A percentile compares a stretch with the other conserved stretches of the same genome.
Conservation (phyloP, 495 filamentous ascomycete species). For the Hypoxylon fragiforme region DNA sequence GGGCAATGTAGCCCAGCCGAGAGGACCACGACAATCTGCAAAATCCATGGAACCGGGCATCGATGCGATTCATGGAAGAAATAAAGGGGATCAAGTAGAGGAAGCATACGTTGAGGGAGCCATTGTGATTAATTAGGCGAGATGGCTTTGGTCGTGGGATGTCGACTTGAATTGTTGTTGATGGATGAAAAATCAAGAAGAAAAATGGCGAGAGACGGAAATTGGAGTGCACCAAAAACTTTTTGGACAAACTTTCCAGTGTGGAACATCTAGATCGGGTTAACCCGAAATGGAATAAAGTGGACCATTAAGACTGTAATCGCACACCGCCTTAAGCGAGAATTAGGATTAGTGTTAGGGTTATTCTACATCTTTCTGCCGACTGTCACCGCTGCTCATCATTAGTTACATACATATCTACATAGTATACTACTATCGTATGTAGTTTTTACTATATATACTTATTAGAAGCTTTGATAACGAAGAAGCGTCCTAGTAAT, state of each 20-base stretch:
- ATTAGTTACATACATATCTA: too few relatives aligned
- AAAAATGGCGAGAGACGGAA: slow-evolving; percentile 10
- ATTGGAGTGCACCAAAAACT: slow-evolving; percentile 15
- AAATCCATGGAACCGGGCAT: slow-evolving; percentile 55
- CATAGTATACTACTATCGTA: too few relatives aligned
- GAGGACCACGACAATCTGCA: slow-evolving; percentile 73
- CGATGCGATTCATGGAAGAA: slow-evolving; percentile 52
- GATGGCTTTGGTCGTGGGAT: slow-evolving; percentile 34
- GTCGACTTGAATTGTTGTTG: slow-evolving; percentile 35
- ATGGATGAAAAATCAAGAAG: slow-evolving; percentile 1
- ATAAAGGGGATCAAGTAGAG: slow-evolving; percentile 45
- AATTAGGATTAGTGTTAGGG: slow-evolving; percentile 24
- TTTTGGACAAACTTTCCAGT: slow-evolving; percentile 18
- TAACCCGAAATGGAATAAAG: slow-evolving; percentile 10
- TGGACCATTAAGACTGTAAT: neutral
- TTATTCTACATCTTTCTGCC: slow-evolving; percentile 33
- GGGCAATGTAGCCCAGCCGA: slow-evolving; percentile 67
- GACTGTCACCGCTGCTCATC: slow-evolving; percentile 26
- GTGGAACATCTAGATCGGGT: slow-evolving; percentile 2
- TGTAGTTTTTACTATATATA: too few relatives aligned
- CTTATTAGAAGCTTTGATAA: too few relatives aligned
- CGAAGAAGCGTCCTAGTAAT: too few relatives aligned
- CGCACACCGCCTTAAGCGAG: slow-evolving; percentile 24
- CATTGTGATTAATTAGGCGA: slow-evolving; percentile 56
- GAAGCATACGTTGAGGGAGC: slow-evolving; percentile 66